These are phyloP conservation scores for Rhynchosporium secalis DNA, from an alignment of 2,329 filamentous ascomycete species.

Conservation along the genomic window DNA sequence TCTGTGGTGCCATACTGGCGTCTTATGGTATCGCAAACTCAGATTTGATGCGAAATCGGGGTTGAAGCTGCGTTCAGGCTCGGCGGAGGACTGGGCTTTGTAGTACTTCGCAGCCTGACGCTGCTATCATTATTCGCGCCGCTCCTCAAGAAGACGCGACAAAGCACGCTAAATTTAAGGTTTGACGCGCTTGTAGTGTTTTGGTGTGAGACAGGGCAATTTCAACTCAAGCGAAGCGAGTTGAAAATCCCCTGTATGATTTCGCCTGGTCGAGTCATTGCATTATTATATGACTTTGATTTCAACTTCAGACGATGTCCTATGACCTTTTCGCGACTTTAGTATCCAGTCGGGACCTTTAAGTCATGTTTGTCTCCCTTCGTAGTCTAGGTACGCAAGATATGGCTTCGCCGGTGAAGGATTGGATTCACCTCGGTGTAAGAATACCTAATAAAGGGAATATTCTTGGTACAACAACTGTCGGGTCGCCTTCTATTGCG, in stretches of 20 bases:
- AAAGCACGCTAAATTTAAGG: conserved; percentile 13
- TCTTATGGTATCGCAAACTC: not conserved
- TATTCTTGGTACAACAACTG: too few species aligned
- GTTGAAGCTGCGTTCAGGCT: not conserved
- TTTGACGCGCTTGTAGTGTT: conserved; percentile 10
- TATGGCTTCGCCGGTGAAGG: too few species aligned
- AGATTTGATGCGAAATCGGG: not conserved
- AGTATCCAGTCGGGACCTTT: too few species aligned
- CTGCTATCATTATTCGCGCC: not conserved
- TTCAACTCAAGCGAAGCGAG: not conserved
- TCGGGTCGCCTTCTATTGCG: too few species aligned
- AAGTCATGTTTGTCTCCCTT: too few species aligned
- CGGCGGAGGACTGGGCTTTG: not conserved
- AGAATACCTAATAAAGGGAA: too few species aligned
- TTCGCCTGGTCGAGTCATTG: too few species aligned
- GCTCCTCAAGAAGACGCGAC: conserved; percentile 4
- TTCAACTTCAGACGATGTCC: too few species aligned
- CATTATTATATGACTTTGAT: too few species aligned
- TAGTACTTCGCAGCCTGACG: not conserved
- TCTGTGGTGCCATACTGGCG: conserved; percentile 44
- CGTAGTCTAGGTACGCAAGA: too few species aligned
- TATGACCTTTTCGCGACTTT: too few species aligned
- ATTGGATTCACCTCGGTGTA: too few species aligned
- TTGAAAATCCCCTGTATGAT: not conserved
- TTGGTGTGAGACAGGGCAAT: not conserved